phyloP scores from a whole-genome alignment of 495 filamentous ascomycete species.

The Filosporella fistucella region DNA sequence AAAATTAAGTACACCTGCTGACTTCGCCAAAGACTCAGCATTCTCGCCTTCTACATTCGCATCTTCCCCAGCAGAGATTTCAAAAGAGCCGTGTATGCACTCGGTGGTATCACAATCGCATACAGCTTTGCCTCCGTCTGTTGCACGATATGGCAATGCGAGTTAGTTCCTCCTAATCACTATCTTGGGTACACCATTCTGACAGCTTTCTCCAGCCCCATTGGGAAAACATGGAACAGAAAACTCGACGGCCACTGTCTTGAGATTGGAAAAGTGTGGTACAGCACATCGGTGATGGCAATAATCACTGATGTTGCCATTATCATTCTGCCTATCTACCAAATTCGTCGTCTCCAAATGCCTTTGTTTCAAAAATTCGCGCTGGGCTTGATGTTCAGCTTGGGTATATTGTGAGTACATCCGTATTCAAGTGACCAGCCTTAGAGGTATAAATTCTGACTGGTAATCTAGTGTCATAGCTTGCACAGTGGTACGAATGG shows the following conservation, averaged over 20 bases:
- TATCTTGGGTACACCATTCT: not conserved
- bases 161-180: not conserved
- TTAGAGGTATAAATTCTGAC: not conserved
- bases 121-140: conserved; percentile 3
- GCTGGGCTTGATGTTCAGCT: conserved; percentile 6
- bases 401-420: conserved; percentile 4
- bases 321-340: conserved; percentile 4
- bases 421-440: not conserved
- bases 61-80: conserved; percentile 4
- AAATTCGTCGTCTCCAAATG: conserved; percentile 4
- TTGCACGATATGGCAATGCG: conserved; percentile 5
- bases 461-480: not conserved
- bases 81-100: not conserved
- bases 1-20: not conserved
- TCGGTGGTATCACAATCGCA: not conserved
- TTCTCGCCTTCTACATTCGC: conserved; percentile 4
- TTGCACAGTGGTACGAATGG: conserved; percentile 8
- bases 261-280: conserved; percentile 7
- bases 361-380: conserved; percentile 5
- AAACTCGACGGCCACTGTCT: not conserved
- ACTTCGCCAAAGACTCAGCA: conserved; percentile 2
- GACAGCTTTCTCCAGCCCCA: not conserved
- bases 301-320: conserved; percentile 2
- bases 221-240: conserved; percentile 1
- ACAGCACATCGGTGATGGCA: conserved; percentile 5